Percentiles rank a stretch among this genome's conserved stretches.
Conservation (phyloP, 768 basidiomycete genomes). For the Rickenella mellea region DNA sequence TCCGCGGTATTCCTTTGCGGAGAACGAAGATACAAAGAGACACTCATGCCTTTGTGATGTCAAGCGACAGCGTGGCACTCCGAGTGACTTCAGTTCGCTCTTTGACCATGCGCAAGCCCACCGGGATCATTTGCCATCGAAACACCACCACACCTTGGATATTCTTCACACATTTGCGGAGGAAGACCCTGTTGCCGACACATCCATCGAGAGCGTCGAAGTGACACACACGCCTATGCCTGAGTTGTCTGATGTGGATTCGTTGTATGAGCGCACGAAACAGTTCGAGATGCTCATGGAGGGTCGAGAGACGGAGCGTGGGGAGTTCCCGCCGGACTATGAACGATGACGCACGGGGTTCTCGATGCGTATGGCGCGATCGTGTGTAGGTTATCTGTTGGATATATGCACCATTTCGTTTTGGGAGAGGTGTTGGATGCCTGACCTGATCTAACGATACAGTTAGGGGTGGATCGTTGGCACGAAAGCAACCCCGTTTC, state of each 20-base stretch:
- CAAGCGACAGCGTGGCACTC: constrained; percentile 1
- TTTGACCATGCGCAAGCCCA: no score
- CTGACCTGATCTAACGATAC: no score
- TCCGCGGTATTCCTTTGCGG: constrained; percentile 53
- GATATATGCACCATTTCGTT: no score
- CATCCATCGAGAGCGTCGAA: not conserved
- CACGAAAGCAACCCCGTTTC: no score
- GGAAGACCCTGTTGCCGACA: no score
- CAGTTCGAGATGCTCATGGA: constrained; percentile 75
- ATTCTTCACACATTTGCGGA: no score
- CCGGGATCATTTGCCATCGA: not conserved
- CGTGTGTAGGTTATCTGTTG: no score
- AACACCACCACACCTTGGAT: not conserved
- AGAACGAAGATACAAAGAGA: constrained; percentile 9
- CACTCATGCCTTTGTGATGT: constrained; percentile 38
- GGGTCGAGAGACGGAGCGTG: constrained; percentile 71
- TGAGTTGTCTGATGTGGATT: constrained; percentile 15
- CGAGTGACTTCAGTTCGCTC: not conserved
- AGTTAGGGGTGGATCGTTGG: no score
- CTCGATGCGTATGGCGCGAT: no score
- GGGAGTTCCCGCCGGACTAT: constrained; percentile 84
- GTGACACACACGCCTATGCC: not conserved
- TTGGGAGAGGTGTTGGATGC: no score
- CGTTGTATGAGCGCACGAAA: constrained; percentile 31
- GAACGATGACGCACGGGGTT: no score